Evolutionary conservation across 148 eudicot genomes (phyloP), one percentile per base, ranked within the genome.

Genomic region (Heliosperma pusillum): DNA sequence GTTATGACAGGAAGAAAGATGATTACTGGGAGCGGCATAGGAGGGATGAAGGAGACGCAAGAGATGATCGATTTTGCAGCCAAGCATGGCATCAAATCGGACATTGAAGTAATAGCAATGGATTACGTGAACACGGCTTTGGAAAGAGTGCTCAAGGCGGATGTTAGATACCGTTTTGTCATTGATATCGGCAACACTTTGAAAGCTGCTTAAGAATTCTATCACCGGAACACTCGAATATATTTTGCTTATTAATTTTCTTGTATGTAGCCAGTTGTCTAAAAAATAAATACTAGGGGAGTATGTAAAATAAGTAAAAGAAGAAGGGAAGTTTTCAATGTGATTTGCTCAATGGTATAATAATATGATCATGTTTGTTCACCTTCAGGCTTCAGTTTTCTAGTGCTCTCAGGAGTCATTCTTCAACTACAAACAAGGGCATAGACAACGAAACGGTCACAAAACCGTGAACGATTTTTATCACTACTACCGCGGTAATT

Each of bases 1-100:
- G 25, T 50, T 63, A 1, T 68, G 22, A 74, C 63, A 82, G 84
- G 79, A 10, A 74, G 84, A 70, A 82, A 78, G 73, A 82, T 29
- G 25, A 71, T 82, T 45, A 81, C 75, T 0, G 84, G 82, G 42
- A 78, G 76, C 17, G 17, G 76, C 55, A 78, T 74, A 13, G 84
- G 84, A 61, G 81, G 81, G 26, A 78, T 81, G 47, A 77, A 74
- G 60, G 84, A 81, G 57, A 81, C 78, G 30, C 84, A 82, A 74
- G 84, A 82, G 69, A 82, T 82, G 84, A 74, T 82, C 44, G 76
- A 82, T 74, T 82, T 82, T 62, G 84, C 84, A 7, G 82, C 81
- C 7, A 78, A 78, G 57, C 76, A 78, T 13, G 76, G 36, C 59
- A 71, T 78, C 13, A 70, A 42, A 45, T 53, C 84, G 27, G 82